These are phyloP conservation scores for Nicotiana paniculata DNA, from an alignment of 257 asterid species.

Conservation along the genomic window DNA sequence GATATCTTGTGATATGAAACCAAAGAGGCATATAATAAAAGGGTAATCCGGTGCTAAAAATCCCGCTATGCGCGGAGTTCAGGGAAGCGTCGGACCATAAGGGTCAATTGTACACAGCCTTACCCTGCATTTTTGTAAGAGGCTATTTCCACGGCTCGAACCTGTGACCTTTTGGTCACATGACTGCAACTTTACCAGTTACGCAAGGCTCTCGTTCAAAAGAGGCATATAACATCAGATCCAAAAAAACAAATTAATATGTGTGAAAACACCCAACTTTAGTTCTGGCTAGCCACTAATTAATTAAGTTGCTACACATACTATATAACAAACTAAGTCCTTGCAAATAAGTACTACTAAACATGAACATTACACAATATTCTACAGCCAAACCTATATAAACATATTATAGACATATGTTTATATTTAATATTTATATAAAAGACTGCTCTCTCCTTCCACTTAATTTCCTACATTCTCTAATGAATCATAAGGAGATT, in stretches of 20 bases:
- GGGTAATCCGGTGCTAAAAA: accelerated
- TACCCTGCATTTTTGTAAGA: too few species aligned
- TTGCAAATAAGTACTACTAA: neutral
- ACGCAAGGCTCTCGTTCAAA: too few species aligned
- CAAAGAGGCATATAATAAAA: too few species aligned
- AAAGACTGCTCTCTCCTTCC: neutral
- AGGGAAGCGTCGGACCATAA: too few species aligned
- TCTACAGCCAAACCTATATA: neutral
- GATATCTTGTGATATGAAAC: too few species aligned
- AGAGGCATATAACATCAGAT: too few species aligned
- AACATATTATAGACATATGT: neutral
- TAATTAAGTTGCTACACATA: neutral
- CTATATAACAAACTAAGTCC: neutral
- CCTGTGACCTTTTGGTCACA: too few species aligned
- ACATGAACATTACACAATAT: neutral
- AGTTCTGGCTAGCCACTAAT: neutral
- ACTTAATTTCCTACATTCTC: neutral
- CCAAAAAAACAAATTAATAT: too few species aligned
- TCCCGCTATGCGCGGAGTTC: too few species aligned
- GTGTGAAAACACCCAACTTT: neutral
- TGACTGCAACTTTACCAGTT: too few species aligned
- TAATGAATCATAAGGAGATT: neutral
- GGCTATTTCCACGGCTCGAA: too few species aligned
- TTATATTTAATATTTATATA: neutral
- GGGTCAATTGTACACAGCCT: too few species aligned